Conservation (phyloP, 202 grass and related monocot genomes). For the Panicum hallii region DNA sequence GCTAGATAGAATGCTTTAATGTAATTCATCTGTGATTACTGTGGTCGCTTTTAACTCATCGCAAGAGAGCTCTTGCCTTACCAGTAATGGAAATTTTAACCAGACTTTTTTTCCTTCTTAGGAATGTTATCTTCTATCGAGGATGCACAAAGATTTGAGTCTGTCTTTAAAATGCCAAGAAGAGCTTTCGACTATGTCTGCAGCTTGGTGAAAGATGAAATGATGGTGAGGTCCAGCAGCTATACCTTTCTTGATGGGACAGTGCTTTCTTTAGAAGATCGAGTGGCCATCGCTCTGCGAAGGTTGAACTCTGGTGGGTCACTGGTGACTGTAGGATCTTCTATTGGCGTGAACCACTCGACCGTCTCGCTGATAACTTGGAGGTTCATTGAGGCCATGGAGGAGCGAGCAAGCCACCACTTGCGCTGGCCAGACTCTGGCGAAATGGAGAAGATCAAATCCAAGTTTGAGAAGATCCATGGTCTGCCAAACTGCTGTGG, state of each 20-base stretch:
- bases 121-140: slow-evolving; percentile 48
- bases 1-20: neutral
- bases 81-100: slow-evolving; percentile 28
- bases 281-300: slow-evolving; percentile 80
- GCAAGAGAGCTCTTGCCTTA: neutral
- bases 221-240: slow-evolving; percentile 75
- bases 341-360: slow-evolving; percentile 91
- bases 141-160: slow-evolving; percentile 68
- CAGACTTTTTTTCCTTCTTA: slow-evolving; percentile 29
- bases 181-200: slow-evolving; percentile 89
- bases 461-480: slow-evolving; percentile 73
- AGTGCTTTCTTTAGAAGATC: slow-evolving; percentile 71
- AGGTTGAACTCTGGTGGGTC: slow-evolving; percentile 93
- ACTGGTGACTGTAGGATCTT: slow-evolving; percentile 72
- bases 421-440: slow-evolving; percentile 67
- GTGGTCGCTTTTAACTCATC: neutral
- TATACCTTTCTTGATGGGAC: slow-evolving; percentile 80
- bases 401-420: slow-evolving; percentile 70
- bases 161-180: slow-evolving; percentile 84
- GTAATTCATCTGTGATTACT: slow-evolving; percentile 18
- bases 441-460: slow-evolving; percentile 79
- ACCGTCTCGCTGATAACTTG: slow-evolving; percentile 89
- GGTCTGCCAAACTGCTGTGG: slow-evolving; percentile 89
- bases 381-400: slow-evolving; percentile 97
- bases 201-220: slow-evolving; percentile 72